Base-by-base conservation (phyloP, 1,284 basidiomycete species). In the Abortiporus biennis region DNA sequence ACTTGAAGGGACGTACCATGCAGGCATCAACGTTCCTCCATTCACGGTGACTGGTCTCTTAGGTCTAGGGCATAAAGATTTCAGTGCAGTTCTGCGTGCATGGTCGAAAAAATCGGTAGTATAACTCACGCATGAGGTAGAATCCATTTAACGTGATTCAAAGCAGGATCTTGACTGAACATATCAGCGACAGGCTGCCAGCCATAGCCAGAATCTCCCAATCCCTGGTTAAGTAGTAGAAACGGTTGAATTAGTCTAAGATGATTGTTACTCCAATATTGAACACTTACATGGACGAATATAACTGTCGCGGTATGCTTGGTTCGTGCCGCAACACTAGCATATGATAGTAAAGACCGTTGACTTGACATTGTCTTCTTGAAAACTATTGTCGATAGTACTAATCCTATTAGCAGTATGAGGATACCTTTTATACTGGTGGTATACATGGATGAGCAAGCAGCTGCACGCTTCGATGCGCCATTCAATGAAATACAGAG, bases 291-390 rank as follows among this genome's bases (percentile, higher is more conserved):
- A 69, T 93, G 91, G 30, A 87, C 65, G 57, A 92, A 88, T 54
- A 93, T 84, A 49, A 92, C 78, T 2, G 86, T 91, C 4, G 87
- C 86, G 1, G 85, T 82, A 61, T 92, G 89, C 45, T 71, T 74
- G 27, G 62, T 53, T 33, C 63, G 51, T 19, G 84, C 65, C 21
- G 69, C 63, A 24, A 85, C 62, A n/a, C n/a, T n/a, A n/a, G n/a
- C n/a, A n/a, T n/a, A n/a, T n/a, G n/a, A n/a, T n/a, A n/a, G n/a
- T n/a, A n/a, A n/a, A n/a, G n/a, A n/a, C n/a, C n/a, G n/a, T n/a
- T n/a, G n/a, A n/a, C n/a, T n/a, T n/a, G n/a, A n/a, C n/a, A n/a
- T n/a, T n/a, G n/a, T n/a, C n/a, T n/a, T n/a, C n/a, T n/a, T n/a
- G n/a, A n/a, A n/a, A n/a, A n/a, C n/a, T n/a, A n/a, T n/a, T n/a